Evolutionary conservation across 129 eudicot species (phyloP).

Genomic region (Flaveria brownii): DNA sequence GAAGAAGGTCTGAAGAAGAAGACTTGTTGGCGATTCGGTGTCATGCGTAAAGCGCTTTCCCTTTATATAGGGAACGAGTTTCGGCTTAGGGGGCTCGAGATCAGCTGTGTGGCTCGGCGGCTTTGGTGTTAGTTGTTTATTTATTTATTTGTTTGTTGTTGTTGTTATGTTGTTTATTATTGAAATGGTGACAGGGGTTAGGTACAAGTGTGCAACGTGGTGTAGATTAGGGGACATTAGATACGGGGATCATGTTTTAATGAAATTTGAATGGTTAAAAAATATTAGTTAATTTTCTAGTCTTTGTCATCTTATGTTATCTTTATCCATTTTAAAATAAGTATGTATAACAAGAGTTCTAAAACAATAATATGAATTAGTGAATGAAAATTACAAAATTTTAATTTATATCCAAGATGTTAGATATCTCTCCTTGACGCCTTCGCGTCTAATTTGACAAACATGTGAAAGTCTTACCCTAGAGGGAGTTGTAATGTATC

Average conservation of each 20-base stretch:
- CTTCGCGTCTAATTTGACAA: too few relatives aligned
- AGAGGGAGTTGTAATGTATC: too few relatives aligned
- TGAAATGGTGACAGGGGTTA: too few relatives aligned
- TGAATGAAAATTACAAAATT: too few relatives aligned
- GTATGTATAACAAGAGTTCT: too few relatives aligned
- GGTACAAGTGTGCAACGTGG: not conserved
- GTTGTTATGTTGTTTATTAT: not conserved
- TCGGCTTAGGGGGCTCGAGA: not conserved
- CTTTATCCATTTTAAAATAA: too few relatives aligned
- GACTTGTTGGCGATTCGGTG: not conserved
- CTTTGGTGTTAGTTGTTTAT: not conserved
- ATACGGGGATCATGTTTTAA: not conserved
- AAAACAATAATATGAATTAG: too few relatives aligned
- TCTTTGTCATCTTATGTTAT: not conserved
- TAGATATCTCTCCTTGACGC: too few relatives aligned
- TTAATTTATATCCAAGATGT: too few relatives aligned
- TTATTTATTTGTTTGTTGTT: not conserved
- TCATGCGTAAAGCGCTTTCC: conserved; percentile 23
- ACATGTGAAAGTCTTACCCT: too few relatives aligned
- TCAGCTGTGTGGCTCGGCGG: conserved; percentile 14
- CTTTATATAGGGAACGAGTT: not conserved
- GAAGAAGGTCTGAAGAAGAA: not conserved
- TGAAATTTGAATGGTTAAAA: too few relatives aligned
- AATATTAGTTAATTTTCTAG: too few relatives aligned
- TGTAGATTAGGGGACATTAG: not conserved